Base-by-base conservation (phyloP, 805 yeast genomes). In the Maudiozyma turicensis region DNA sequence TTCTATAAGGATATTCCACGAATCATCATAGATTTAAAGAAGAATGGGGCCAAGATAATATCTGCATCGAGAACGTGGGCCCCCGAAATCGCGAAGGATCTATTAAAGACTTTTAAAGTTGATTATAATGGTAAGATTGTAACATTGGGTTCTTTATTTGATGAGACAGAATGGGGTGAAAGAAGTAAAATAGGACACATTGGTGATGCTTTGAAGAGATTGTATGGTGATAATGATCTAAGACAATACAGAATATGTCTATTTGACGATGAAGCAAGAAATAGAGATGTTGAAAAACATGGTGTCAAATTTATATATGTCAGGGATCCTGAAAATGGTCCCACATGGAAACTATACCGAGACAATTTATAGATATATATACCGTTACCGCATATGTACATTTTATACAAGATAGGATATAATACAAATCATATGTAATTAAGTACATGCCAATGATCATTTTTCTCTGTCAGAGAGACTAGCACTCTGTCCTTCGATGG, bases 61-160 rank as follows among this genome's bases (percentile, higher is more conserved):
- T 80, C 83, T 3, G 96, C 96, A 0, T 82, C 91, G 29, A 71
- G 95, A 55, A 88, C 96, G 0, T 77, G 78, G 52, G 78, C 87
- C 1, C 95, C 95, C 0, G 71, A 75, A n/a, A 69, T 84, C n/a
- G 96, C 96, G 1, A 72, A 72, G 53, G 77, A 79, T 48, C 64
- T 88, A 59, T 66, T 87, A 47, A 69, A 73, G 8, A 63, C 73
- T 49, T 71, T 84, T 35, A 71, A 74, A 37, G 66, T 87, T 1
- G 74, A 75, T 41, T 55, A 56, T 44, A 75, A 72, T n/a, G 69
- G 67, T 42, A 31, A 61, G 40, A 43, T 65, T 4, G 52, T 58
- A 6, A 52, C 61, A 29, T 51, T 65, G 48, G 52, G 51, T 10
- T 46, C 56, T 5, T 71, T 69, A 45, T 82, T 87, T 54, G 80